Percentiles rank a stretch among this genome's conserved stretches.
Conservation (phyloP, 495 filamentous ascomycete genomes). For the Talaromyces liani region DNA sequence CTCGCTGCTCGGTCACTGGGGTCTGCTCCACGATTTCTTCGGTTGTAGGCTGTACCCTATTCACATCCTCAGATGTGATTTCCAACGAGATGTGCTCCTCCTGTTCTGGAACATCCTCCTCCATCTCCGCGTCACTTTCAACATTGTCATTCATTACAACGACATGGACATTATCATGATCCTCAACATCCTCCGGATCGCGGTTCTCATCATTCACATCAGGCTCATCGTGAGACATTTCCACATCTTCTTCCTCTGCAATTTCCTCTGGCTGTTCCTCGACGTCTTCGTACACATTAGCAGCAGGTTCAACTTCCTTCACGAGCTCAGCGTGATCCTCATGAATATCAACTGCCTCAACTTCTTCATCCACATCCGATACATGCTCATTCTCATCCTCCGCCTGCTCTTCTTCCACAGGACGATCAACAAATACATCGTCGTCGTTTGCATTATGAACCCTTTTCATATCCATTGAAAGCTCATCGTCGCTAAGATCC, state of each 20-base stretch:
- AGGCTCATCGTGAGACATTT: conserved; percentile 7
- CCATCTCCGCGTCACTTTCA: conserved; percentile 7
- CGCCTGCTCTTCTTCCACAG: conserved; percentile 2
- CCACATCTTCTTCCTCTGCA: conserved; percentile 7
- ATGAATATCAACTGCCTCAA: not conserved
- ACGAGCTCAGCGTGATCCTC: not conserved
- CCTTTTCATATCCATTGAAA: not conserved
- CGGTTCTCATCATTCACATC: conserved; percentile 14
- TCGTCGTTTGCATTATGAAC: not conserved
- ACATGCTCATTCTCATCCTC: not conserved
- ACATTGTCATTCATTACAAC: not conserved
- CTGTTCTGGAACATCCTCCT: conserved; percentile 4
- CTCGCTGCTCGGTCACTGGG: conserved; percentile 5
- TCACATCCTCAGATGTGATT: not conserved
- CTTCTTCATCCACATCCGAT: conserved; percentile 3
- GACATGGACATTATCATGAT: not conserved
- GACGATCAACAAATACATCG: conserved; percentile 1
- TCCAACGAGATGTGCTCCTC: conserved; percentile 10
- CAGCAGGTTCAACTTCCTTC: conserved; percentile 4
- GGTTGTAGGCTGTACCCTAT: not conserved
- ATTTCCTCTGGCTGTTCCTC: not conserved
- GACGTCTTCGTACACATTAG: not conserved
- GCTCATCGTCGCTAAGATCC: not conserved
- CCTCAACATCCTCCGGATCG: not conserved
- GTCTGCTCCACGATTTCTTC: not conserved